Percentiles rank a stretch among this genome's conserved stretches.
Evolutionary conservation across 805 yeast species (phyloP).

Genomic region (Yarrowia sp.): DNA sequence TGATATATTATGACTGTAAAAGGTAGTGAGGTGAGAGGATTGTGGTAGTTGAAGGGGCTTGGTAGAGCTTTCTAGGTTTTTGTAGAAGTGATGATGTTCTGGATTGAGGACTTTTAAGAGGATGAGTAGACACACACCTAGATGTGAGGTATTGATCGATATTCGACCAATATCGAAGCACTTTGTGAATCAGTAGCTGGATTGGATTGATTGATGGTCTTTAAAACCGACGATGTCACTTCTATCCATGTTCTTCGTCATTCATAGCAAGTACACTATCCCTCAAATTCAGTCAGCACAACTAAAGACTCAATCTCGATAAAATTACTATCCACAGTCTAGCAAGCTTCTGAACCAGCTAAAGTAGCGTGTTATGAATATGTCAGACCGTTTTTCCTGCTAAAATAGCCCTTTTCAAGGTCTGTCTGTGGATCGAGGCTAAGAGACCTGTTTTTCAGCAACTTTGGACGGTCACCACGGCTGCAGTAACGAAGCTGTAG

Average conservation of each 20-base stretch:
- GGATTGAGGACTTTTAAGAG: too few relatives aligned
- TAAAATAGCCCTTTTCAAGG: background rate
- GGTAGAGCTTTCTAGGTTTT: too few relatives aligned
- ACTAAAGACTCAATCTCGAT: too few relatives aligned
- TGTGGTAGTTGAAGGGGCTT: too few relatives aligned
- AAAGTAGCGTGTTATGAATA: background rate
- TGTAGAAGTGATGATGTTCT: too few relatives aligned
- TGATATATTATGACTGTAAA: slow-evolving; percentile 35
- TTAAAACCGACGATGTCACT: background rate
- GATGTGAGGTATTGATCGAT: too few relatives aligned
- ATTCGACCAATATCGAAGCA: too few relatives aligned
- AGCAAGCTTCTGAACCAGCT: background rate
- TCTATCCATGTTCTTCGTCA: background rate
- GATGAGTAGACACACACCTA: too few relatives aligned
- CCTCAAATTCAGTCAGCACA: too few relatives aligned
- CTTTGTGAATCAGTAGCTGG: background rate
- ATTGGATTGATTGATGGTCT: background rate
- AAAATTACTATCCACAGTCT: background rate
- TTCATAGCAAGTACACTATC: too few relatives aligned
- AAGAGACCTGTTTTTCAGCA: background rate
- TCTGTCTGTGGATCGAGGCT: background rate
- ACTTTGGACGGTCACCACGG: background rate
- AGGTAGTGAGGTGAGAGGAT: too few relatives aligned
- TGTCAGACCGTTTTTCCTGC: background rate
- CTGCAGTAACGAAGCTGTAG: background rate